Evolutionary conservation across 257 asterid genomes (phyloP).

Genomic region (Prunella vulgaris): DNA sequence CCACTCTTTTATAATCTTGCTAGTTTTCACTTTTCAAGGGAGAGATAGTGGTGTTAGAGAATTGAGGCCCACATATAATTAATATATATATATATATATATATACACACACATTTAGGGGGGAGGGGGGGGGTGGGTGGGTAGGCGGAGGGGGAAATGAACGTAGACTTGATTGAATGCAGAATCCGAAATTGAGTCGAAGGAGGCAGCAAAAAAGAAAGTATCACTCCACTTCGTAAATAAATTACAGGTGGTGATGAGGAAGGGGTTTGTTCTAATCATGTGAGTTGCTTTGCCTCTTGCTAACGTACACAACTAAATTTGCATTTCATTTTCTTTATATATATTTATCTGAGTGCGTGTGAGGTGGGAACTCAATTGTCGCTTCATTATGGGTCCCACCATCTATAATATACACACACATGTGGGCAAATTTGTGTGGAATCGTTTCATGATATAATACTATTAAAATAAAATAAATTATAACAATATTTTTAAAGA

Average conservation of each 20-base stretch:
- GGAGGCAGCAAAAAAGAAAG: neutral
- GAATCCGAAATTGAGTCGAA: constrained; percentile 14
- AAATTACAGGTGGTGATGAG: neutral
- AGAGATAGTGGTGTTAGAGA: neutral
- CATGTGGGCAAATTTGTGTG: too few species aligned
- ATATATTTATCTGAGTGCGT: neutral
- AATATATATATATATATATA: neutral
- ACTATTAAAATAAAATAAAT: too few species aligned
- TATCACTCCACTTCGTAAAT: constrained; percentile 27
- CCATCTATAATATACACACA: too few species aligned
- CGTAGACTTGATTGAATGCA: constrained; percentile 25
- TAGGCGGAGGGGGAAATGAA: constrained; percentile 17
- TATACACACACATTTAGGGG: neutral
- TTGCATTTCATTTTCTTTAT: neutral
- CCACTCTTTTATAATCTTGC: neutral
- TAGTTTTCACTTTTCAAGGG: neutral
- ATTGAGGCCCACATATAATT: too few species aligned
- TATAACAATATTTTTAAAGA: too few species aligned
- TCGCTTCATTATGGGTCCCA: too few species aligned
- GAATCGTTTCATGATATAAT: too few species aligned
- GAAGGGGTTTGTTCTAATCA: constrained; percentile 6
- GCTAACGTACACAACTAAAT: neutral
- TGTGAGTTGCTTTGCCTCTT: constrained; percentile 25
- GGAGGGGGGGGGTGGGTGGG: neutral
- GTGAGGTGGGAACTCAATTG: neutral